Conservation (phyloP, 2,329 filamentous ascomycete genomes). For the Aspergillus japonicus region DNA sequence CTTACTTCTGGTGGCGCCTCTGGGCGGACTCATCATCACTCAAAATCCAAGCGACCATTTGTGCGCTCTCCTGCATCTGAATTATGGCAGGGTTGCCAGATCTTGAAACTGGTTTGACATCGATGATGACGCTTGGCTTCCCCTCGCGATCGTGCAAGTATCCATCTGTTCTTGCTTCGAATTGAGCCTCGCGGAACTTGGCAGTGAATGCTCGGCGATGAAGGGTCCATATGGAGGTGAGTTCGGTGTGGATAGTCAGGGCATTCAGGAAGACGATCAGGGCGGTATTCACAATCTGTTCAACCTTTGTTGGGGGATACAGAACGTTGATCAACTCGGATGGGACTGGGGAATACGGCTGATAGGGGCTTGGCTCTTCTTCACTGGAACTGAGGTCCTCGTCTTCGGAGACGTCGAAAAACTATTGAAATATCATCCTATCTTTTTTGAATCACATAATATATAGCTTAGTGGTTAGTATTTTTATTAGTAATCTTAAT, state of each 20-base stretch:
- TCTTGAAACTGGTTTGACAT: conserved; percentile 15
- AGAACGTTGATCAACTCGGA: neutral
- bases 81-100: conserved; percentile 2
- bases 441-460: too few species aligned
- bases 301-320: conserved; percentile 17
- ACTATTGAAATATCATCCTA: too few species aligned
- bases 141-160: conserved; percentile 15
- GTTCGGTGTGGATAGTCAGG: conserved; percentile 11
- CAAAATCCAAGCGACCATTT: conserved; percentile 18
- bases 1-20: neutral
- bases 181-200: too few species aligned
- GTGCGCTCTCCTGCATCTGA: conserved; percentile 19
- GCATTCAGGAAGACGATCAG: conserved; percentile 19
- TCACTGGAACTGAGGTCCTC: too few species aligned
- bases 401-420: too few species aligned
- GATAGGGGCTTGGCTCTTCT: too few species aligned
- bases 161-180: neutral
- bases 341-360: too few species aligned
- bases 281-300: conserved; percentile 23
- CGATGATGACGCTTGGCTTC: conserved; percentile 9
- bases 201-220: conserved; percentile 14
- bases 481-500: too few species aligned
- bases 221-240: conserved; percentile 13
- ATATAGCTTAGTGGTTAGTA: too few species aligned
- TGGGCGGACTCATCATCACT: neutral